These are phyloP conservation scores for Xylariaceae sp. DNA, from an alignment of 2,329 filamentous ascomycete genomes.

Conservation along the genomic window DNA sequence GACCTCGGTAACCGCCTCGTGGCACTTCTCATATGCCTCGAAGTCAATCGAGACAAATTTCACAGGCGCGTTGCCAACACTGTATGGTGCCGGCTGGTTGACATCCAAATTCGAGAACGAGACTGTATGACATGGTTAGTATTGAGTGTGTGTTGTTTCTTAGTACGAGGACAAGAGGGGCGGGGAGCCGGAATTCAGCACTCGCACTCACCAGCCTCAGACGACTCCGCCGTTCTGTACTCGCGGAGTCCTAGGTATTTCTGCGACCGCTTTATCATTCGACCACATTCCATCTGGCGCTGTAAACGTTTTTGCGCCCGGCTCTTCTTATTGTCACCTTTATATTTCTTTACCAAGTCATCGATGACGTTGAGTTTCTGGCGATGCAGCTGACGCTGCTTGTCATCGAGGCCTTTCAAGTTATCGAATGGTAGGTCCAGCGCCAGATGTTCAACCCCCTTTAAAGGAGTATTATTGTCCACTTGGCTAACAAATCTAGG, in stretches of 20 bases:
- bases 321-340: background rate
- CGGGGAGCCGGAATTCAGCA: background rate
- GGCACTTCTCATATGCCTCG: slow-evolving; percentile 69
- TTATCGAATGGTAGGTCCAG: slow-evolving; percentile 38
- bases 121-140: no score
- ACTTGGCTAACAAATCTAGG: slow-evolving; percentile 64
- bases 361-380: slow-evolving; percentile 49
- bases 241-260: slow-evolving; percentile 62
- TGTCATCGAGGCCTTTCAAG: slow-evolving; percentile 33
- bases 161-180: no score
- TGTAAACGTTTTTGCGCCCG: slow-evolving; percentile 38
- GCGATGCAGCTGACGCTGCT: slow-evolving; percentile 44
- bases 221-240: slow-evolving; percentile 5
- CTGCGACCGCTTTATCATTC: slow-evolving; percentile 59
- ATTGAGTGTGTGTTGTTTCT: no score
- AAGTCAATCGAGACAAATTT: slow-evolving; percentile 72
- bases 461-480: slow-evolving; percentile 36
- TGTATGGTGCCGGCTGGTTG: slow-evolving; percentile 39
- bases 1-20: slow-evolving; percentile 71
- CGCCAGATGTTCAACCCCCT: slow-evolving; percentile 30
- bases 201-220: background rate
- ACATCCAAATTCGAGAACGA: slow-evolving; percentile 24
- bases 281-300: slow-evolving; percentile 47
- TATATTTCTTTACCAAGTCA: slow-evolving; percentile 41
- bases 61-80: slow-evolving; percentile 51